A percentile compares a stretch with the other conserved stretches of the same genome.
phyloP scores from a whole-genome alignment of 331 rosid species.

The Acacia pycnantha region DNA sequence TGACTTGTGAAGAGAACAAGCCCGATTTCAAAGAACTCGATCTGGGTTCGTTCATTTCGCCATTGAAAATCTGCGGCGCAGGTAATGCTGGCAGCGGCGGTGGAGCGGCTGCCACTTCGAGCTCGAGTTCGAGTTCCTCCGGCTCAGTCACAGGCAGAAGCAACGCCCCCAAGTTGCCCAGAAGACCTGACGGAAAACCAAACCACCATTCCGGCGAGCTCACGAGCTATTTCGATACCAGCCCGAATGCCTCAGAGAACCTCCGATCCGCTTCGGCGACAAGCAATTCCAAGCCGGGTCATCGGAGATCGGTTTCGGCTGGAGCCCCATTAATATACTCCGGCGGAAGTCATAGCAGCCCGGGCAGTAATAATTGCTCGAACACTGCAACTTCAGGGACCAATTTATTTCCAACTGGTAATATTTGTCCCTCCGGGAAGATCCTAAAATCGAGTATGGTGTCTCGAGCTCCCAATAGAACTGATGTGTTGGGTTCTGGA shows the following conservation, averaged over 20 bases:
- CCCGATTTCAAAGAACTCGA: constrained; percentile 69
- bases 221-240: constrained; percentile 41
- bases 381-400: constrained; percentile 35
- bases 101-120: constrained; percentile 36
- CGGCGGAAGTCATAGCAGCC: constrained; percentile 40
- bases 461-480: constrained; percentile 46
- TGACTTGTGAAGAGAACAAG: constrained; percentile 52
- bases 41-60: constrained; percentile 56
- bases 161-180: constrained; percentile 34
- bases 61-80: constrained; percentile 40
- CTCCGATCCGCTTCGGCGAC: constrained; percentile 52
- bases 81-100: constrained; percentile 27
- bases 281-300: constrained; percentile 53
- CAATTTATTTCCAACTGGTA: constrained; percentile 59
- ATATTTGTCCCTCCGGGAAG: constrained; percentile 76
- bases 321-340: constrained; percentile 80
- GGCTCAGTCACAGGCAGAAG: constrained; percentile 53
- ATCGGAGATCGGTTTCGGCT: constrained; percentile 81
- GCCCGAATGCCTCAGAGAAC: constrained; percentile 37
- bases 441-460: constrained; percentile 50
- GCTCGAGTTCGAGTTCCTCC: constrained; percentile 63
- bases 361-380: constrained; percentile 9
- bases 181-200: constrained; percentile 42
- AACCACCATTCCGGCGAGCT: constrained; percentile 59
- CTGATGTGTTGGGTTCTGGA: constrained; percentile 75